Base-by-base conservation (phyloP, 78 protist genomes). In the Chrysochromulina tobinii region DNA sequence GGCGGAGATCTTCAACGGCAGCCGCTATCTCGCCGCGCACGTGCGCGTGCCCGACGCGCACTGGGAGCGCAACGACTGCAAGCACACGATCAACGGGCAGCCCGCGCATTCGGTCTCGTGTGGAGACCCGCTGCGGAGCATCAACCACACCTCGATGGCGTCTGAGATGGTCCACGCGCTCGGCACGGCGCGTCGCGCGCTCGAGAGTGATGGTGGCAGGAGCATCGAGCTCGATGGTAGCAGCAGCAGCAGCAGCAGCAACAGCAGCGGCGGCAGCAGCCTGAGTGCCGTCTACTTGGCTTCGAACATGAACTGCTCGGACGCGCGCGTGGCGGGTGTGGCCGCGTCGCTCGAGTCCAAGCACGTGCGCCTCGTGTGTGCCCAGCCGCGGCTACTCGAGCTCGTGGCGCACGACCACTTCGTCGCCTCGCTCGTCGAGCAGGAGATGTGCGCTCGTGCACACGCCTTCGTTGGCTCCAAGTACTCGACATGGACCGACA, bases 241-340 rank as follows among this genome's bases (percentile, higher is more conserved):
- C 38, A 38, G 38, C 38, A 38, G 38, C 38, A 38, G 38, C 38
- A 38, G 38, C 38, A 38, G 38, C 38, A 38, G 38, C 38, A 38
- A 38, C 38, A 38, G 38, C 38, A 38, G 38, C 38, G 38, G 38
- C 38, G 38, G 38, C 38, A 38, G 38, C 38, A 38, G 38, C 38
- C 38, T 38, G 38, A 38, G 38, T 38, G 38, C 38, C 38, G 38
- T 38, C 38, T 38, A 38, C 38, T 38, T 38, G 4, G 54, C 83
- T 1, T 50, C 83, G 18, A 75, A 75, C 83, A 75, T 75, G 83
- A 75, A 75, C 57, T 75, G 83, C 58, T 50, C 83, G 3, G 83
- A 75, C 14, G 1, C 3, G 83, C 51, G 83, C 14, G 20, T 75
- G 12, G 2, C 11, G 58, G 20, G 83, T 11, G 50, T 75, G 11